Conservation (phyloP, 306 rosid genomes). For the Citrullus amarus region DNA sequence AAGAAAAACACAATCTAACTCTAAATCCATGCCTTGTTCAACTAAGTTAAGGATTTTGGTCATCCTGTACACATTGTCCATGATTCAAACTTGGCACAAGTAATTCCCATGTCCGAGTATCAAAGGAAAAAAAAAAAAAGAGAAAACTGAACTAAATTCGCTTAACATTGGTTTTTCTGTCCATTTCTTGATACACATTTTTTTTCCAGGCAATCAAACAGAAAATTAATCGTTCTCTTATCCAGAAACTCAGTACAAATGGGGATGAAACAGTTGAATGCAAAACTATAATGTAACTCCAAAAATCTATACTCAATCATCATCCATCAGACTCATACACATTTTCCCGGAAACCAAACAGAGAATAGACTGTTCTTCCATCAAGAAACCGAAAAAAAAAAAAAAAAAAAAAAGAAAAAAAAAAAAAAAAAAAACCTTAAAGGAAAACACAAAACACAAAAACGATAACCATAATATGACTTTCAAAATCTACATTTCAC, state of each 20-base stretch:
- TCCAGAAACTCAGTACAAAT: not conserved
- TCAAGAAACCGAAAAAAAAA: not conserved
- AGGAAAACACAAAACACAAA: no score
- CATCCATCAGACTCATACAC: not conserved
- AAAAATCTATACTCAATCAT: not conserved
- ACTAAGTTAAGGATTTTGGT: not conserved
- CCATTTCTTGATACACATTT: not conserved
- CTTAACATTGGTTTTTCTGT: not conserved
- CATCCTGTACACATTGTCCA: not conserved
- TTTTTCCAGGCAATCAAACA: not conserved
- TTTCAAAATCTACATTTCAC: not conserved
- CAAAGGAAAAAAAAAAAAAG: not conserved
- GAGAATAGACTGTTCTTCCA: not conserved
- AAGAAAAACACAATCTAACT: not conserved
- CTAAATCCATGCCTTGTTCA: not conserved
- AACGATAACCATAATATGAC: not conserved
- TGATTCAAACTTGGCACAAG: not conserved
- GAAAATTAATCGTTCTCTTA: not conserved
- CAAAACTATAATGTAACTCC: not conserved
- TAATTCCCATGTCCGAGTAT: not conserved
- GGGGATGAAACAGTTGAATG: not conserved
- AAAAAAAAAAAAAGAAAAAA: no score
- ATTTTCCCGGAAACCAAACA: not conserved
- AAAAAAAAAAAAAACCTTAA: no score
- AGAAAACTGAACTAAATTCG: not conserved